These are phyloP conservation scores for Beta macrorhiza DNA, from an alignment of 179 eudicot species.

Conservation along the genomic window DNA sequence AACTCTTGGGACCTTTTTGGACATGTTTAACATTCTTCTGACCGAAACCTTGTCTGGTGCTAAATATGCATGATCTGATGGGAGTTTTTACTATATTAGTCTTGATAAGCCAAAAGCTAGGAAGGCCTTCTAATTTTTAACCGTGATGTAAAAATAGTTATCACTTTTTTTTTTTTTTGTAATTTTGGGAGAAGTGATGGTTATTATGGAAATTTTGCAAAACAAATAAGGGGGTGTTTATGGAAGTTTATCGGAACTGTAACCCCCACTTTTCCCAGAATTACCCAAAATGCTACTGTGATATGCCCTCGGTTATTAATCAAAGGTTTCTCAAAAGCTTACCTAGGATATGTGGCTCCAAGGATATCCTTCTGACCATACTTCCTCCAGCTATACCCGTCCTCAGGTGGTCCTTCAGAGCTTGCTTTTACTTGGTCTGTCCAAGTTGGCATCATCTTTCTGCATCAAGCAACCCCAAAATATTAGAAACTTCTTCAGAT, in stretches of 20 bases:
- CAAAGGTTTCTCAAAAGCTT: slow-evolving; percentile 10
- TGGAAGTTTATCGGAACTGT: no score
- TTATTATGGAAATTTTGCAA: no score
- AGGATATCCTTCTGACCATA: slow-evolving; percentile 93
- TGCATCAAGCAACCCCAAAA: slow-evolving; percentile 33
- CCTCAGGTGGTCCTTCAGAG: slow-evolving; percentile 56
- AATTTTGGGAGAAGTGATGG: no score
- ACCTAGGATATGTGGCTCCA: slow-evolving; percentile 85
- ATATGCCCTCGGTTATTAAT: no score
- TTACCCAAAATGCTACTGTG: no score
- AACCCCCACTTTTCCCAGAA: no score
- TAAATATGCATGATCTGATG: neutral
- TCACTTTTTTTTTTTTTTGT: no score
- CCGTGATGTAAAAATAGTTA: no score
- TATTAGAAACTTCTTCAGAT: neutral
- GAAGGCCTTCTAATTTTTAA: no score
- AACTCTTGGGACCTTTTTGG: neutral
- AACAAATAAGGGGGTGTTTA: no score
- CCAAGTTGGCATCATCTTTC: slow-evolving; percentile 65
- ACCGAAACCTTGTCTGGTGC: neutral
- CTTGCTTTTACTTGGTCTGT: slow-evolving; percentile 54
- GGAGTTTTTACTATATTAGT: slow-evolving; percentile 4
- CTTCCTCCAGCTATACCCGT: slow-evolving; percentile 91
- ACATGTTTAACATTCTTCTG: neutral
- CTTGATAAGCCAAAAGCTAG: neutral